Evolutionary conservation across 2,329 filamentous ascomycete genomes (phyloP).

Genomic region (Epichloe bromicola): DNA sequence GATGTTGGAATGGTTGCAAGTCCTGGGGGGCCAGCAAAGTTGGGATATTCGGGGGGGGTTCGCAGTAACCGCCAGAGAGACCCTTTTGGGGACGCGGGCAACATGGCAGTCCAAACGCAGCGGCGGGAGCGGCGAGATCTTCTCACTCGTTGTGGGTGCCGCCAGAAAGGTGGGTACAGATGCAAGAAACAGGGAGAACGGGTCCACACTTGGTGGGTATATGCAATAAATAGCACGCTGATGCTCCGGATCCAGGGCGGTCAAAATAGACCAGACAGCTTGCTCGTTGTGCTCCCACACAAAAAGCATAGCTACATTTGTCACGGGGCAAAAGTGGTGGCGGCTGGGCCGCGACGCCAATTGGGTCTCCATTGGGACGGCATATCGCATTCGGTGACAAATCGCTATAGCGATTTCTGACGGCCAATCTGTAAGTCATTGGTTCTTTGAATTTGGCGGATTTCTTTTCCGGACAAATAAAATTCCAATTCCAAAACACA

Average conservation of each 20-base stretch:
- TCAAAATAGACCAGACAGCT: neutral
- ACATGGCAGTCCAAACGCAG: slow-evolving; percentile 5
- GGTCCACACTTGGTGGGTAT: neutral
- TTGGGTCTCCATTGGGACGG: neutral
- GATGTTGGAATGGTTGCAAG: neutral
- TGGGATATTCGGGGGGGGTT: neutral
- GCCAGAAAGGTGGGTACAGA: neutral
- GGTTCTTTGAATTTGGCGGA: too few relatives aligned
- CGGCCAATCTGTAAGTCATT: neutral
- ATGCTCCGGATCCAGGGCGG: neutral
- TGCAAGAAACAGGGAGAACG: neutral
- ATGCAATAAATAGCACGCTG: slow-evolving; percentile 2
- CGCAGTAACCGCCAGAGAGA: neutral
- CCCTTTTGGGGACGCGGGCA: neutral
- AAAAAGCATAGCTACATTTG: too few relatives aligned
- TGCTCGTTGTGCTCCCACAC: too few relatives aligned
- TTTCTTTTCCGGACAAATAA: too few relatives aligned
- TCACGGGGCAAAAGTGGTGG: neutral
- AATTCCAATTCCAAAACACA: too few relatives aligned
- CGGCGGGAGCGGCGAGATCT: slow-evolving; percentile 8
- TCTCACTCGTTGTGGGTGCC: slow-evolving; percentile 8
- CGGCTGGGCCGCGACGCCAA: neutral
- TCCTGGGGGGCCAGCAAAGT: neutral
- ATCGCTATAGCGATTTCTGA: neutral
- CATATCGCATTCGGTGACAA: neutral